Base-by-base conservation (phyloP, 495 filamentous ascomycete genomes). In the Aspergillus nanangensis region DNA sequence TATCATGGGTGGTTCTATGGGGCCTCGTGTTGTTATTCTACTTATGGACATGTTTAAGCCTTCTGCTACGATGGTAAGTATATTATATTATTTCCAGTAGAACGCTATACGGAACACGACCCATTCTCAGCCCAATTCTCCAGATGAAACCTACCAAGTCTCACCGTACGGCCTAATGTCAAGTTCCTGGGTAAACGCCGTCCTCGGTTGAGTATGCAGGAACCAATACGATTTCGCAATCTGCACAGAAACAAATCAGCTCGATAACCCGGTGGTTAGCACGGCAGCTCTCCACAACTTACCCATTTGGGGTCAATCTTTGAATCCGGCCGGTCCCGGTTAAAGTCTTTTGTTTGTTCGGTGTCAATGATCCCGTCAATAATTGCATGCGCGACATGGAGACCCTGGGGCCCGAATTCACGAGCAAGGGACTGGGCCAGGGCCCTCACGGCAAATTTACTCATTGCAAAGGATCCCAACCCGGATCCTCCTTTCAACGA, bases 331-430 rank as follows among this genome's bases (percentile, higher is more conserved):
- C 62, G 67, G 48, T 83, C 81, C n/a, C 67, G 67, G 3, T 53
- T 43, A 36, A 58, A 80, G 1, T 63, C 72, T 50, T 74, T 78
- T n/a, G 76, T 83, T 42, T 73, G 60, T n/a, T 79, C 79, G 20
- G 79, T 83, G 54, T 86, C 82, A 63, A 91, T 90, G 14, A 84
- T 79, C 1, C 84, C 85, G 55, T 91, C 87, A 42, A 90, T 78
- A 39, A 90, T 78, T 3, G 76, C 76, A 65, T 90, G 86, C 0
- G 79, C 72, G 11, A 92, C 83, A 63, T 92, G 87, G 5, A 92
- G 76, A 9, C 86, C 86, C 55, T 83, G 71, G 0, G 87, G 86
- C 0, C 81, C 83, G 58, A 88, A 92, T 67, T 92, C 87, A 39
- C 80, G 75, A 1, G 86, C 86, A 17, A 92, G 69, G 38, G 71